Conservation (phyloP, 768 basidiomycete species). For the Serendipita vermifera region DNA sequence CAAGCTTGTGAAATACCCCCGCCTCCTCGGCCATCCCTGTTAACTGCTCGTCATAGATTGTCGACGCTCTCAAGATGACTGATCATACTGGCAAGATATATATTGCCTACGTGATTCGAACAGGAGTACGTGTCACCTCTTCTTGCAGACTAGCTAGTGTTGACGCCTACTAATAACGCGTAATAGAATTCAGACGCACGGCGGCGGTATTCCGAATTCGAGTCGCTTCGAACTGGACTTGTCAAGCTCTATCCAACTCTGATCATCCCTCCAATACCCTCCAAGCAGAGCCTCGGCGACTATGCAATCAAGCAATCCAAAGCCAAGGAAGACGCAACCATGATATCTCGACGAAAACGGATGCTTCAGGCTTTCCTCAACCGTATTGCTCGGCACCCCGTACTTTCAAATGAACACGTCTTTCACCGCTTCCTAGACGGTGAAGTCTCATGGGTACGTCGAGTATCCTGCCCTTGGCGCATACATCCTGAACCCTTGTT, state of each 20-base stretch:
- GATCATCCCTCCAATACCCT: conserved; percentile 95
- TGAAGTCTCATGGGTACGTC: conserved; percentile 84
- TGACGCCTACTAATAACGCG: not conserved
- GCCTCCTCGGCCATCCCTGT: conserved; percentile 14
- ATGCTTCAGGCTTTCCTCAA: conserved; percentile 95
- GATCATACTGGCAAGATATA: conserved; percentile 80
- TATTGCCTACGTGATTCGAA: conserved; percentile 84
- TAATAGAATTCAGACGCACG: conserved; percentile 62
- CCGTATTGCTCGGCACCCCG: conserved; percentile 80
- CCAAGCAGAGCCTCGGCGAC: conserved; percentile 88
- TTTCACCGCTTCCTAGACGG: conserved; percentile 94
- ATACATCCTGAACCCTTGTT: conserved; percentile 7
- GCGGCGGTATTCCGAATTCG: conserved; percentile 95
- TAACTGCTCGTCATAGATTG: conserved; percentile 44
- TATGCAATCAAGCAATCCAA: conserved; percentile 96
- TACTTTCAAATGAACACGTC: conserved; percentile 87
- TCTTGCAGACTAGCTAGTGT: conserved; percentile 11
- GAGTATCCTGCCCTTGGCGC: not conserved
- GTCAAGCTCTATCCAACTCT: conserved; percentile 85
- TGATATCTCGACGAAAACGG: conserved; percentile 85
- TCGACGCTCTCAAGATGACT: conserved; percentile 90
- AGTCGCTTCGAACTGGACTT: conserved; percentile 74
- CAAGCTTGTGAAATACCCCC: conserved; percentile 25
- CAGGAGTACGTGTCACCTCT: conserved; percentile 47
- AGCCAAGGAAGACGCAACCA: conserved; percentile 86